A percentile compares a stretch with the other conserved stretches of the same genome.
Conservation (phyloP, 345 rosid genomes). For the Salix koriyanagi region DNA sequence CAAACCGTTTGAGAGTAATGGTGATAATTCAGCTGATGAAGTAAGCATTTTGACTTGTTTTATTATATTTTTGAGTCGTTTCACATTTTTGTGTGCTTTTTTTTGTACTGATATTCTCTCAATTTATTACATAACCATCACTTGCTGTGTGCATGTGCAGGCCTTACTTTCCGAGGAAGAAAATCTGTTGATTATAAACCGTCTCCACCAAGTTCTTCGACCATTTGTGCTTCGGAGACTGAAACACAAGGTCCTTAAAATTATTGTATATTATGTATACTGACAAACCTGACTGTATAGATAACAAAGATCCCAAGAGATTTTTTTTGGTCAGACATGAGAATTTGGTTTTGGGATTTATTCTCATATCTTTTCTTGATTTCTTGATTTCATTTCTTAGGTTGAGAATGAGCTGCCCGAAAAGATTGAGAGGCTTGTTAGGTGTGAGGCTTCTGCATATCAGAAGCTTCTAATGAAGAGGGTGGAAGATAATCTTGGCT, state of each 20-base stretch:
- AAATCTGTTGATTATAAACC: constrained; percentile 82
- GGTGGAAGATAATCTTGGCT: constrained; percentile 87
- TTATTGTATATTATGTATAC: not conserved
- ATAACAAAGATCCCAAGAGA: not conserved
- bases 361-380: constrained; percentile 9
- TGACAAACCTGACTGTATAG: not conserved
- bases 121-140: not conserved
- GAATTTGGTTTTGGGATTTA: not conserved
- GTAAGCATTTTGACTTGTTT: constrained; percentile 37
- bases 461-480: constrained; percentile 92
- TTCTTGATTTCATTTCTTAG: constrained; percentile 34
- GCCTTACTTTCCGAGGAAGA: constrained; percentile 92
- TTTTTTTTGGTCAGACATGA: not conserved
- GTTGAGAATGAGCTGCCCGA: constrained; percentile 89
- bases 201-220: constrained; percentile 93
- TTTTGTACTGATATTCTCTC: not conserved
- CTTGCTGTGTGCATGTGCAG: constrained; percentile 27
- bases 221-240: constrained; percentile 91
- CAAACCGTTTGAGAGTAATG: constrained; percentile 86
- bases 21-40: constrained; percentile 80
- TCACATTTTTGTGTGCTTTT: not conserved
- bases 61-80: constrained; percentile 6
- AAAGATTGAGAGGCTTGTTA: constrained; percentile 84
- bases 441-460: constrained; percentile 93
- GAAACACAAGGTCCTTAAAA: constrained; percentile 76